Conservation (phyloP, 1,139 yeast species). For the Yamadazyma sp. region DNA sequence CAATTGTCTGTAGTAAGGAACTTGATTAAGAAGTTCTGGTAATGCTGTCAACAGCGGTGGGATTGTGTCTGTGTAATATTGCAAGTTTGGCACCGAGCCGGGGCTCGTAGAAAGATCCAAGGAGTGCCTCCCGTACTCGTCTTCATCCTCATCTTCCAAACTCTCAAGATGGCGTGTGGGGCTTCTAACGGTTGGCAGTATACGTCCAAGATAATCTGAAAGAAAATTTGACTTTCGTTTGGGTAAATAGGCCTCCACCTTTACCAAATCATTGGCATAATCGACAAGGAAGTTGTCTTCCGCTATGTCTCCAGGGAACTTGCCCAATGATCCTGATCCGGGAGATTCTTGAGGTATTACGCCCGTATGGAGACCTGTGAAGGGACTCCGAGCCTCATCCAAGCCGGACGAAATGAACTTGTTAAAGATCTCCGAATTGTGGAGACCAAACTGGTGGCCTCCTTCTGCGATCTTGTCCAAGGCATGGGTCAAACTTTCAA, state of each 20-base stretch:
- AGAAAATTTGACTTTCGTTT: slow-evolving; percentile 5
- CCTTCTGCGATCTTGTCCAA: slow-evolving; percentile 31
- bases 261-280: slow-evolving; percentile 24
- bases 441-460: slow-evolving; percentile 28
- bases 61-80: slow-evolving; percentile 18
- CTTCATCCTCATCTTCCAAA: slow-evolving; percentile 6
- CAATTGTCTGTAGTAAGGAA: slow-evolving; percentile 58
- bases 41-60: slow-evolving; percentile 55
- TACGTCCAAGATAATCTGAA: slow-evolving; percentile 1
- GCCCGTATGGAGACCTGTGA: too few relatives aligned
- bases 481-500: slow-evolving; percentile 29
- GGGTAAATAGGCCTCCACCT: slow-evolving; percentile 21
- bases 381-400: too few relatives aligned
- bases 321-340: neutral
- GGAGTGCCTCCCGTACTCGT: slow-evolving; percentile 1
- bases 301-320: slow-evolving; percentile 4
- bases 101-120: slow-evolving; percentile 12
- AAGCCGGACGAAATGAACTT: slow-evolving; percentile 25
- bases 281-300: slow-evolving; percentile 16
- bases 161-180: neutral
- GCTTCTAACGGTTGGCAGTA: neutral
- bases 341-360: too few relatives aligned
- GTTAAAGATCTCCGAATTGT: slow-evolving; percentile 31
- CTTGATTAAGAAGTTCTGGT: slow-evolving; percentile 58
- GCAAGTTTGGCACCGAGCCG: neutral